These are phyloP conservation scores for Pyricularia pennisetigena DNA, from an alignment of 2,329 filamentous ascomycete genomes.

Conservation along the genomic window DNA sequence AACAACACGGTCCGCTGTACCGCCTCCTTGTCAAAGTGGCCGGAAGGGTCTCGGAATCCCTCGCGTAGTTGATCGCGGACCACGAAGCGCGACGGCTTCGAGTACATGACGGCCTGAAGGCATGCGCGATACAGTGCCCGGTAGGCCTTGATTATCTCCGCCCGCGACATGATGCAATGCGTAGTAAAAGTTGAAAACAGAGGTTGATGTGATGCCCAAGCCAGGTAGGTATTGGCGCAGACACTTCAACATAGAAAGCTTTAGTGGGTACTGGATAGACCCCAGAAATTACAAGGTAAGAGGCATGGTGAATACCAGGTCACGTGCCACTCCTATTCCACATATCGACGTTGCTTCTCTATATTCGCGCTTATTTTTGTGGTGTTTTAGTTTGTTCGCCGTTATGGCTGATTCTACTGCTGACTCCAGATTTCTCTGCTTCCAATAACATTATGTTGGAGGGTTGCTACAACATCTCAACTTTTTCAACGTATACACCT, in stretches of 20 bases:
- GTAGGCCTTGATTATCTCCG: conserved; percentile 54
- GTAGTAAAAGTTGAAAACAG: not conserved
- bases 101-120: conserved; percentile 63
- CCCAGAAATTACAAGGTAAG: not conserved
- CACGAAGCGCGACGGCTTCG: conserved; percentile 55
- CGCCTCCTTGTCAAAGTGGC: conserved; percentile 34
- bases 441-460: no score
- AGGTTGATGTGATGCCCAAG: not conserved
- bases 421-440: no score
- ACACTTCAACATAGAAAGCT: not conserved
- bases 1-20: conserved; percentile 62
- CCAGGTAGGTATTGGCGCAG: not conserved
- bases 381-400: no score
- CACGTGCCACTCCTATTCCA: not conserved
- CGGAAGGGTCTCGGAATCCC: conserved; percentile 40
- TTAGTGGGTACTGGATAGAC: no score
- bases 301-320: not conserved
- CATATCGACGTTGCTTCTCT: not conserved
- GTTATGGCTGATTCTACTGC: no score
- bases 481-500: no score
- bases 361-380: not conserved
- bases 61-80: conserved; percentile 48
- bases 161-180: conserved; percentile 17
- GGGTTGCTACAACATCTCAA: no score
- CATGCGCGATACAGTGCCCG: conserved; percentile 56